Base-by-base conservation (phyloP, 352 stramenopile genomes). In the Albugo candida region DNA sequence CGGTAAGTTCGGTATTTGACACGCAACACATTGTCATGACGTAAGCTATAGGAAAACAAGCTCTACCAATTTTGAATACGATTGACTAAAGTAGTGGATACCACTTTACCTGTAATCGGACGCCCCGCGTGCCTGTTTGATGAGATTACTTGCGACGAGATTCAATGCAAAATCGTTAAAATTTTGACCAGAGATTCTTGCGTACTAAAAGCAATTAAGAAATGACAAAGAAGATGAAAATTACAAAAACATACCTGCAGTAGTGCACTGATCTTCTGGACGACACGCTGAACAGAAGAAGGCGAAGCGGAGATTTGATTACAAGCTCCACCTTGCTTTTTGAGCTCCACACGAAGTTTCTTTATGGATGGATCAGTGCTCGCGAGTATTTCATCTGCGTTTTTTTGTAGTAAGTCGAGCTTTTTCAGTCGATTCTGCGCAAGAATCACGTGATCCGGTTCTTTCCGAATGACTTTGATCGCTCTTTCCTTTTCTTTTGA, bases 21-120 rank as follows among this genome's bases (percentile, higher is more conserved):
- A 83, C 70, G 40, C 75, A 87, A 16, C 59, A 66, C 72, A 84
- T 84, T 34, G 63, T 73, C 49, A 87, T 83, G 31, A 87, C 75
- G 24, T 87, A 60, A 0, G 70, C 75, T 21, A 85, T 59, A 5
- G 72, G 72, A 16, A 71, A 85, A 44, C 72, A 85, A 2, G 70
- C 63, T 52, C 72, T 85, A 17, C 1, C 8, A n/a, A 43, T 24
- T 24, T 8, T 19, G 38, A 43, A 8, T 19, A 43, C 8, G 8
- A 43, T 8, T 43, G 38, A 16, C 8, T 43, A 8, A 8, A 10
- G 38, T 3, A 43, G 17, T 10, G 20, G 38, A 19, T 3, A 48
- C 8, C 19, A 51, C 63, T 63, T 18, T 56, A 86, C 74, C 83
- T 83, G 67, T 86, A 86, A 41, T 86, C 74, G 31, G 75, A 59